phyloP scores from a whole-genome alignment of 805 yeast species.

The Candida manassasensis region DNA sequence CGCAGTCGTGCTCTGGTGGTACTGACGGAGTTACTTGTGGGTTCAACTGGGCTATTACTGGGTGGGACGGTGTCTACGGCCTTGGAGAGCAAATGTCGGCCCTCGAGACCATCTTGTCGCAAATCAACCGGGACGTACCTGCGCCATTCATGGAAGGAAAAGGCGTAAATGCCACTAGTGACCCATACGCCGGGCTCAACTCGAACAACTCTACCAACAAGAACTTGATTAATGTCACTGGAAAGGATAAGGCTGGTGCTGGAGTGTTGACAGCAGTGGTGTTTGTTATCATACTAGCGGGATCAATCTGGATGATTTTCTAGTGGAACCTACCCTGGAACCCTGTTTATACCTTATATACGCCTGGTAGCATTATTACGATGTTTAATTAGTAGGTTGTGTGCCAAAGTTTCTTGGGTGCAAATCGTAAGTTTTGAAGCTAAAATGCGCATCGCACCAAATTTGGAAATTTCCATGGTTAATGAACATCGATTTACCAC shows the following conservation, averaged over 20 bases:
- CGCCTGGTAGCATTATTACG: too few species aligned
- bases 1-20: slow-evolving; percentile 79
- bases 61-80: slow-evolving; percentile 69
- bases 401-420: too few species aligned
- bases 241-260: slow-evolving; percentile 83
- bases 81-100: slow-evolving; percentile 85
- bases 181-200: slow-evolving; percentile 33
- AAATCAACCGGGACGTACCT: slow-evolving; percentile 20
- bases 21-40: slow-evolving; percentile 85
- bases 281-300: slow-evolving; percentile 54
- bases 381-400: too few species aligned
- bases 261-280: slow-evolving; percentile 80
- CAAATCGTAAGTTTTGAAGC: too few species aligned
- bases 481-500: too few species aligned
- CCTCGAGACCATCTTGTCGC: slow-evolving; percentile 52
- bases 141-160: slow-evolving; percentile 30
- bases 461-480: too few species aligned
- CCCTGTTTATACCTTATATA: too few species aligned
- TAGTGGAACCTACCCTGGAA: too few species aligned
- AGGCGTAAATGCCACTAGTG: slow-evolving; percentile 33
- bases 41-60: slow-evolving; percentile 53
- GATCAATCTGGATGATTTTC: slow-evolving; percentile 76
- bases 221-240: slow-evolving; percentile 45
- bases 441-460: too few species aligned
- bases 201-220: slow-evolving; percentile 33